Percentiles rank a stretch among this genome's conserved stretches.
Evolutionary conservation across 805 yeast species (phyloP).

Genomic region (Yamadazyma tumulicola): DNA sequence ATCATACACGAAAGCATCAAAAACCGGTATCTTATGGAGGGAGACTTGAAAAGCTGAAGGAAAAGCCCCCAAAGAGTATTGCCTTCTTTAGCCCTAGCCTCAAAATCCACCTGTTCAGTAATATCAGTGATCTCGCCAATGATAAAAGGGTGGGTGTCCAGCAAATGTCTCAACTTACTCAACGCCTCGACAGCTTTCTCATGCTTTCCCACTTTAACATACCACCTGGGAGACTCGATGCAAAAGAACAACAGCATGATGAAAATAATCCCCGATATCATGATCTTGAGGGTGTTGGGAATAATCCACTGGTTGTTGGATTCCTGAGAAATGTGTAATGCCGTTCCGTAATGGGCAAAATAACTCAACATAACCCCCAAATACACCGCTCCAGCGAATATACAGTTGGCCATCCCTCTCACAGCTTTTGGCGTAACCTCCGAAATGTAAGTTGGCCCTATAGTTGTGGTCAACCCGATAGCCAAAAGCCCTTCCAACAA

Average conservation of each 20-base stretch:
- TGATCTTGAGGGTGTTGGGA: slow-evolving; percentile 47
- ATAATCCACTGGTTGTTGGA: slow-evolving; percentile 48
- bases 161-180: slow-evolving; percentile 42
- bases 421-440: slow-evolving; percentile 52
- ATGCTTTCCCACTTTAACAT: slow-evolving; percentile 37
- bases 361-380: slow-evolving; percentile 50
- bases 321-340: slow-evolving; percentile 36
- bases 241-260: slow-evolving; percentile 40
- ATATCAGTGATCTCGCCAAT: slow-evolving; percentile 50
- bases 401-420: slow-evolving; percentile 50
- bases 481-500: slow-evolving; percentile 49
- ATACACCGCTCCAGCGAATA: slow-evolving; percentile 57
- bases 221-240: slow-evolving; percentile 52
- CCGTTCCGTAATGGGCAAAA: slow-evolving; percentile 50
- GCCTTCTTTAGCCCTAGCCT: slow-evolving; percentile 24
- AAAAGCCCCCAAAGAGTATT: slow-evolving; percentile 32
- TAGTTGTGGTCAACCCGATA: slow-evolving; percentile 54
- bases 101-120: slow-evolving; percentile 42
- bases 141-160: slow-evolving; percentile 47
- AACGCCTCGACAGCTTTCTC: slow-evolving; percentile 40
- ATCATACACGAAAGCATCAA: slow-evolving; percentile 38
- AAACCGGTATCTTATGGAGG: slow-evolving; percentile 44
- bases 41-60: slow-evolving; percentile 15
- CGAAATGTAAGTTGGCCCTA: slow-evolving; percentile 53
- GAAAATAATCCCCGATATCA: slow-evolving; percentile 45